These are phyloP conservation scores for Friedmanniomyces simplex DNA, from an alignment of 495 filamentous ascomycete species.

Conservation along the genomic window DNA sequence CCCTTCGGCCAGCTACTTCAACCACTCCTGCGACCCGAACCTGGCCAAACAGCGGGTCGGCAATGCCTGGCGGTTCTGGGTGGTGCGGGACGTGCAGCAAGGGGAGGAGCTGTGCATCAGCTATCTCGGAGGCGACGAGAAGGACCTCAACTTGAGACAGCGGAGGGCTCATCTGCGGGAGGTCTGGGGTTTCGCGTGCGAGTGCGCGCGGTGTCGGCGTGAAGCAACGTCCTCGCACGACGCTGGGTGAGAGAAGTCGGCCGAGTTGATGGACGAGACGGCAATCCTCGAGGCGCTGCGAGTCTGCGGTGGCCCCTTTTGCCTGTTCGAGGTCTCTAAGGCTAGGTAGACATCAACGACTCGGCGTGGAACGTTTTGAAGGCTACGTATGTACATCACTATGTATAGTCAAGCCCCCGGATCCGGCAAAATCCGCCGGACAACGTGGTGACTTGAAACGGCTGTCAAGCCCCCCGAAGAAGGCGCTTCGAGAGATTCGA, in stretches of 20 bases:
- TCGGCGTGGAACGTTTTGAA: no score
- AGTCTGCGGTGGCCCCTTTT: no score
- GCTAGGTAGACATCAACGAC: no score
- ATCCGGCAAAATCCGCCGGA: no score
- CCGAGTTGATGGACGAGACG: no score
- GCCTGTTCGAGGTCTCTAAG: no score
- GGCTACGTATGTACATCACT: no score
- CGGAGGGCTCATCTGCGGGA: slow-evolving; percentile 22
- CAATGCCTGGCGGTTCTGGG: slow-evolving; percentile 26
- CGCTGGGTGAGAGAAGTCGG: not conserved
- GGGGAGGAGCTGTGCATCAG: slow-evolving; percentile 33
- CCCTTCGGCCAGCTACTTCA: slow-evolving; percentile 30
- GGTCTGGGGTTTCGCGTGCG: slow-evolving; percentile 32
- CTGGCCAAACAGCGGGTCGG: slow-evolving; percentile 28
- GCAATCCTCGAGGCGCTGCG: no score
- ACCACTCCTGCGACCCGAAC: slow-evolving; percentile 32
- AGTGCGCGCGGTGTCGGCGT: slow-evolving; percentile 24
- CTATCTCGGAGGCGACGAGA: slow-evolving; percentile 34
- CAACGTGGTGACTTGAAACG: no score
- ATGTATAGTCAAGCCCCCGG: no score
- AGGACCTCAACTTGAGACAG: slow-evolving; percentile 18
- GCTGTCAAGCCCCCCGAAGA: no score
- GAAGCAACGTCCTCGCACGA: not conserved
- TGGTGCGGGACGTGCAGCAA: slow-evolving; percentile 15
- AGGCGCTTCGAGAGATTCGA: no score